These are phyloP conservation scores for Phymatotrichopsis omnivora DNA, from an alignment of 2,329 filamentous ascomycete genomes.

Conservation along the genomic window DNA sequence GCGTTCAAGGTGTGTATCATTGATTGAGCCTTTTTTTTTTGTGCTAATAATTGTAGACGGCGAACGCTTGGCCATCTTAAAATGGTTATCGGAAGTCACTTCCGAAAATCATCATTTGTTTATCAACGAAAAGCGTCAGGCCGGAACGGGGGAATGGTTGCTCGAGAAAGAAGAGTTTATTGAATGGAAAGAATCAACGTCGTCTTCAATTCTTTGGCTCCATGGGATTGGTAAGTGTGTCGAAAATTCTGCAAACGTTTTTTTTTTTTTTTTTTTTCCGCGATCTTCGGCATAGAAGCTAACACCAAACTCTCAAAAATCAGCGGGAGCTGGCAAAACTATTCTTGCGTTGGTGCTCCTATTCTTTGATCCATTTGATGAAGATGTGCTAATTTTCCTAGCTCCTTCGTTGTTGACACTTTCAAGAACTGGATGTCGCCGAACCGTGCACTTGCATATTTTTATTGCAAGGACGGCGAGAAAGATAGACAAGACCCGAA, in stretches of 20 bases:
- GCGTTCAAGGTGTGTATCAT: no score
- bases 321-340: conserved; percentile 7
- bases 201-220: conserved; percentile 11
- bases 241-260: not conserved
- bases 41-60: no score
- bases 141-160: conserved; percentile 12
- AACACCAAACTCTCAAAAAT: not conserved
- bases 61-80: no score
- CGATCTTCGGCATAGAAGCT: no score
- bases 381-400: not conserved
- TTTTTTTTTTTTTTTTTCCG: no score
- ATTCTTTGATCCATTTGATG: no score
- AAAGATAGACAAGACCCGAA: conserved; percentile 1
- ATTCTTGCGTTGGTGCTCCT: not conserved
- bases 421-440: no score
- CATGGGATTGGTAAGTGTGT: conserved; percentile 9
- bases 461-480: conserved; percentile 16
- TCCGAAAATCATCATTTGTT: conserved; percentile 7
- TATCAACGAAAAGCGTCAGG: conserved; percentile 5
- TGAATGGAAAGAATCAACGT: conserved; percentile 8
- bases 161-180: conserved; percentile 2
- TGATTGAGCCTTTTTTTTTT: no score
- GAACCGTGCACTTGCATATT: conserved; percentile 8
- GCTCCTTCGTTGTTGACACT: conserved; percentile 4
- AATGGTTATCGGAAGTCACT: conserved; percentile 13